Conservation (phyloP, 257 asterid genomes). For the Scutellaria galericulata region DNA sequence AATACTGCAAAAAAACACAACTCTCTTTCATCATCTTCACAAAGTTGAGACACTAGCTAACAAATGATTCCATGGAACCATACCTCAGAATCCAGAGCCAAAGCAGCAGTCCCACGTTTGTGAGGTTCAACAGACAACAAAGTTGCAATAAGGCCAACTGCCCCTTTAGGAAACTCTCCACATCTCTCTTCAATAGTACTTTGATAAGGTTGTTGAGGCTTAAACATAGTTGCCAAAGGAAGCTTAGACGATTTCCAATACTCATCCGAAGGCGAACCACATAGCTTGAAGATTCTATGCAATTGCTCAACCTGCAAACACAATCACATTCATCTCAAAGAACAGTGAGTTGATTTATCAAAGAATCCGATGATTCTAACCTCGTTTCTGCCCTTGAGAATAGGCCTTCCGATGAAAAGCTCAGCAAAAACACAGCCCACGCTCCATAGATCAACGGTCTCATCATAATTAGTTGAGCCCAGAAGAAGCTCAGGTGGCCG, state of each 20-base stretch:
- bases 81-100: conserved; percentile 78
- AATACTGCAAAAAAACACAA: conserved; percentile 56
- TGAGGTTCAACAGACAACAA: conserved; percentile 77
- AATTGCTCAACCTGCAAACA: conserved; percentile 77
- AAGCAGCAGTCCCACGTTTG: conserved; percentile 75
- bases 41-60: conserved; percentile 6
- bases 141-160: conserved; percentile 67
- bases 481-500: conserved; percentile 94
- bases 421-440: conserved; percentile 96
- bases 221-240: conserved; percentile 85
- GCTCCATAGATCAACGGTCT: conserved; percentile 90
- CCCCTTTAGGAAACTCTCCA: conserved; percentile 74
- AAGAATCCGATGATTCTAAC: conserved; percentile 33
- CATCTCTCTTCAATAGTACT: conserved; percentile 79
- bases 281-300: conserved; percentile 87
- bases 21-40: too few species aligned
- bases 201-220: conserved; percentile 85
- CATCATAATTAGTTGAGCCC: conserved; percentile 81
- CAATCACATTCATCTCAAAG: background rate
- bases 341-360: too few species aligned
- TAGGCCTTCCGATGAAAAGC: conserved; percentile 83
- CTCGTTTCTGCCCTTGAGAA: conserved; percentile 96
- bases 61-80: background rate
- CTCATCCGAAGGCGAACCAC: conserved; percentile 85
- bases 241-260: conserved; percentile 77